phyloP scores from a whole-genome alignment of 1,284 basidiomycete genomes.

The Boletus sp. region DNA sequence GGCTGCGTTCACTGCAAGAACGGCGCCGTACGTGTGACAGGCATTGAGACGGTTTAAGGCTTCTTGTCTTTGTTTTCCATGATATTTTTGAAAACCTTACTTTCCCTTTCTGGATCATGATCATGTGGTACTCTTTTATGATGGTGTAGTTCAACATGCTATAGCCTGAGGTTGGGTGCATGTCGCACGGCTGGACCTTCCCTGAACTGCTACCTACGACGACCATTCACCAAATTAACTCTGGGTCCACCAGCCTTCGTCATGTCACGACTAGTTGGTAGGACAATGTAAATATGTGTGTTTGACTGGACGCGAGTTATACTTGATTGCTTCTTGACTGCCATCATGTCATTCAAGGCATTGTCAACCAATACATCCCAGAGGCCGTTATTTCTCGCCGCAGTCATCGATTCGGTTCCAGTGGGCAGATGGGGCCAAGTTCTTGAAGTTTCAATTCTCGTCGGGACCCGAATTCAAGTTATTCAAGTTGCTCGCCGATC shows the following conservation, averaged over 20 bases:
- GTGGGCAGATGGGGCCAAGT: too few species aligned
- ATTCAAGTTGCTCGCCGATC: background rate
- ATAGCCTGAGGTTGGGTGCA: background rate
- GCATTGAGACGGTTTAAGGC: slow-evolving; percentile 26
- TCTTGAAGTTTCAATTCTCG: background rate
- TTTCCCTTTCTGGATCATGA: background rate
- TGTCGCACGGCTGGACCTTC: background rate
- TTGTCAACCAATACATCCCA: too few species aligned
- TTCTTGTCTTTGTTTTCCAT: background rate
- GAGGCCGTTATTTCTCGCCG: too few species aligned
- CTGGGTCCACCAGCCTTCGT: too few species aligned
- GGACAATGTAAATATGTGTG: too few species aligned
- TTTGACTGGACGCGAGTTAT: background rate
- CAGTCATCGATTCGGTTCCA: too few species aligned
- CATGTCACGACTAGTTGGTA: too few species aligned
- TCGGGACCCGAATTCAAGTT: background rate
- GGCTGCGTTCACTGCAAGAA: slow-evolving; percentile 8
- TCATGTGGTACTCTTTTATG: background rate
- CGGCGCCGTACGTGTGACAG: background rate
- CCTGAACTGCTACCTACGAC: background rate
- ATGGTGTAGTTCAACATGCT: background rate
- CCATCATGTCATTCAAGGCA: too few species aligned
- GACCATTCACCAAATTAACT: background rate
- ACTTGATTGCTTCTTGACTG: too few species aligned
- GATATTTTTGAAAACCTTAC: too few species aligned